Evolutionary conservation across 1,139 yeast genomes (phyloP).

Genomic region (Spencermartinsiella ligniputridi): DNA sequence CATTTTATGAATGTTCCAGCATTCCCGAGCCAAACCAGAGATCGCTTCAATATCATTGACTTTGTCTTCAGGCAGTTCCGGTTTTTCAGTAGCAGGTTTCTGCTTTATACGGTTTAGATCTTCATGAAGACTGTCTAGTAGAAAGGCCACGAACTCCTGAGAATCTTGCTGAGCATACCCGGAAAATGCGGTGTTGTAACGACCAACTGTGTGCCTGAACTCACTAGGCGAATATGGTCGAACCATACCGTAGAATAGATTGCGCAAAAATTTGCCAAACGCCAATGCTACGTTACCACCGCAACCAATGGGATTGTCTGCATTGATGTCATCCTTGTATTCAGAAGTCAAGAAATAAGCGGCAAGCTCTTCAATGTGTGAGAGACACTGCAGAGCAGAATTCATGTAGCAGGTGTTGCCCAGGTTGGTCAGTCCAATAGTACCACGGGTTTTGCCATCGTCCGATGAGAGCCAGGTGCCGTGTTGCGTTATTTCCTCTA

Average conservation of each 20-base stretch:
- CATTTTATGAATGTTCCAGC: conserved; percentile 76
- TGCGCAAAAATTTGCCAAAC: conserved; percentile 62
- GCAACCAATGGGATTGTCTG: conserved; percentile 78
- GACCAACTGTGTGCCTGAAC: conserved; percentile 76
- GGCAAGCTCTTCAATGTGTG: conserved; percentile 80
- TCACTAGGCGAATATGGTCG: conserved; percentile 55
- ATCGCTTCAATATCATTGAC: conserved; percentile 53
- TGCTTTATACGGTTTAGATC: conserved; percentile 77
- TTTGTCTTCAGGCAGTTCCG: conserved; percentile 65
- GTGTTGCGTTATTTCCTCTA: conserved; percentile 10
- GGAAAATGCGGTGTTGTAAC: conserved; percentile 73
- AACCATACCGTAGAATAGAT: conserved; percentile 41
- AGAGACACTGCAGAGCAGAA: conserved; percentile 86
- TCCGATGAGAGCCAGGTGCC: conserved; percentile 13
- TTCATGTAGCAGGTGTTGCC: conserved; percentile 98
- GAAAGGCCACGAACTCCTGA: conserved; percentile 86
- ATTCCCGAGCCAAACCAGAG: conserved; percentile 57
- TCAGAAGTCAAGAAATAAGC: conserved; percentile 54
- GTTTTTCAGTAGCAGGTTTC: conserved; percentile 87
- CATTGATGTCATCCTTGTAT: conserved; percentile 65
- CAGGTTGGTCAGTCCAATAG: conserved; percentile 67
- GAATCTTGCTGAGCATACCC: conserved; percentile 95
- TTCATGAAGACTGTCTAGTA: conserved; percentile 89
- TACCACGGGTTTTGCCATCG: conserved; percentile 34
- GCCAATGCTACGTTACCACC: conserved; percentile 74